Evolutionary conservation across 2,329 filamentous ascomycete species (phyloP).

Genomic region (Fusarium ramigenum): DNA sequence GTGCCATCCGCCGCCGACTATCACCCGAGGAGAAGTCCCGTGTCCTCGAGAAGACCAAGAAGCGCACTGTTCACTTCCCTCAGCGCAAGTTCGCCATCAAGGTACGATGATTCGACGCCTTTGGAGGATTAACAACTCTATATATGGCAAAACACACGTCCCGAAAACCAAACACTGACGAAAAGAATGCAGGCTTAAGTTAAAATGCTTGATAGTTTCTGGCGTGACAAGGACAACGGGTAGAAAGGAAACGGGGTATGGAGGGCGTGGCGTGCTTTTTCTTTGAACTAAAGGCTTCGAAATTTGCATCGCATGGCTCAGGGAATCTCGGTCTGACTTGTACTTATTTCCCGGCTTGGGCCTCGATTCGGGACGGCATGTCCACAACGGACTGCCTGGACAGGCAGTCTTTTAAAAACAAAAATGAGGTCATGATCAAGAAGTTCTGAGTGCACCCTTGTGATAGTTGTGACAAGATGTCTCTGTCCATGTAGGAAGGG

Average conservation of each 20-base stretch:
- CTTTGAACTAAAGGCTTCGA: conserved; percentile 46
- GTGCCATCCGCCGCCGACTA: conserved; percentile 95
- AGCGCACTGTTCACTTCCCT: conserved; percentile 95
- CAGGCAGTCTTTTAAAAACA: conserved; percentile 46
- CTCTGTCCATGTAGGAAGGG: neutral
- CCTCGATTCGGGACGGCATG: conserved; percentile 50
- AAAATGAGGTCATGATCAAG: conserved; percentile 53
- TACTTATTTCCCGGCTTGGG: conserved; percentile 51
- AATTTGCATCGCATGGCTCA: conserved; percentile 53
- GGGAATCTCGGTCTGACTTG: conserved; percentile 51
- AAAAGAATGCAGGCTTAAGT: conserved; percentile 42
- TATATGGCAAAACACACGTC: neutral
- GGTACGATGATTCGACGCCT: conserved; percentile 61
- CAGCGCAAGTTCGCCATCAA: conserved; percentile 99
- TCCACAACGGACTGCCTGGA: conserved; percentile 47
- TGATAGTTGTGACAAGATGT: neutral
- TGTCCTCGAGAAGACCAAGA: conserved; percentile 94
- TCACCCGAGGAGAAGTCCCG: conserved; percentile 88
- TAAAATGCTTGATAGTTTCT: conserved; percentile 40
- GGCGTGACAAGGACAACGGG: conserved; percentile 45
- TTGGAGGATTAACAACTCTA: neutral
- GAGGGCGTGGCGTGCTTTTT: conserved; percentile 53
- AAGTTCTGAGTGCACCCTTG: conserved; percentile 8
- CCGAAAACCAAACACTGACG: conserved; percentile 27
- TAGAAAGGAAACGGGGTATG: conserved; percentile 49